These are phyloP conservation scores for Poa annua DNA, from an alignment of 176 grass and related monocot species.

Conservation along the genomic window DNA sequence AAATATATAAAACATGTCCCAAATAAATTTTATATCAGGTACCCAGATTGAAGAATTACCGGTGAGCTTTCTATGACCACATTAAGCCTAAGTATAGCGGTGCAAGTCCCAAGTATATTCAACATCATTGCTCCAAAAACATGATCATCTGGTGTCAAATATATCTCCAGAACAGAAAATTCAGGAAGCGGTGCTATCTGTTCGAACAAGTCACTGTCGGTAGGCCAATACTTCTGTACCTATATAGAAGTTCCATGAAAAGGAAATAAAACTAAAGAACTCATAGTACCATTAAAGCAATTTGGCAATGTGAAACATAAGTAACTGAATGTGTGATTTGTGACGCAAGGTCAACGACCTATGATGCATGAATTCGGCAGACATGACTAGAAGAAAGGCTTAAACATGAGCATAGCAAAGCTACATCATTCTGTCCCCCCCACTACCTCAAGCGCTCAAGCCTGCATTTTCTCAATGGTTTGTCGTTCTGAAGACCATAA, in stretches of 20 bases:
- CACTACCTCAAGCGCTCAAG: background rate
- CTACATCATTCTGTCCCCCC: background rate
- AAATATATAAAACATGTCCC: background rate
- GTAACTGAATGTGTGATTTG: background rate
- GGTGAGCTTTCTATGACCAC: background rate
- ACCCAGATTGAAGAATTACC: background rate
- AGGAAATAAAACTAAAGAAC: background rate
- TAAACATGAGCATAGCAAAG: background rate
- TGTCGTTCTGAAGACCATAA: background rate
- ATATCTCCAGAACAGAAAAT: background rate
- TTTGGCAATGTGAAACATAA: background rate
- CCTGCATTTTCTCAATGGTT: background rate
- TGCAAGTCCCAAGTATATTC: background rate
- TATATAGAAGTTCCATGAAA: too few species aligned
- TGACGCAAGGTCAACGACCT: constrained; percentile 4
- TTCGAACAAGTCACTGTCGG: background rate
- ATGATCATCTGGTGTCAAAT: background rate
- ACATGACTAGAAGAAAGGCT: background rate
- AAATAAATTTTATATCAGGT: background rate
- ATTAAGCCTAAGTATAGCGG: background rate
- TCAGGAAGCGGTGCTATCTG: background rate
- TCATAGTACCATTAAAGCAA: background rate
- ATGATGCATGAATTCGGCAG: background rate
- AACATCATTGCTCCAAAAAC: background rate
- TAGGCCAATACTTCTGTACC: background rate